Conservation (phyloP, 2,329 filamentous ascomycete genomes). For the Lecanicillium sp. region DNA sequence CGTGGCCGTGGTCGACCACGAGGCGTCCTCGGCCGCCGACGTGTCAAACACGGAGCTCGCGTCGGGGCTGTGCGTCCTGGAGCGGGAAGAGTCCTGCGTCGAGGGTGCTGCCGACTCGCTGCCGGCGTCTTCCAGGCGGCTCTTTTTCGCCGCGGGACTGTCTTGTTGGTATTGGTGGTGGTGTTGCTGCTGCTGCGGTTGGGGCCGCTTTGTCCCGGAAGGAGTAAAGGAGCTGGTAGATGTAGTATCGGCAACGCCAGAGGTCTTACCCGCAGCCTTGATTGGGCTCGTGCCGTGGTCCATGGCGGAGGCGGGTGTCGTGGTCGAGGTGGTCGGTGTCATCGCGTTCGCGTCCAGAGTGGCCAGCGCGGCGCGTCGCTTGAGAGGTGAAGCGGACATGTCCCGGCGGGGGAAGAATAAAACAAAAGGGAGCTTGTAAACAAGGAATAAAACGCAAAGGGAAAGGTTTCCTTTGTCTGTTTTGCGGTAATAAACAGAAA, state of each 20-base stretch:
- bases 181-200: constrained; percentile 1
- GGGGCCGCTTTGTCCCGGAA: neutral
- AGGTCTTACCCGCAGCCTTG: constrained; percentile 4
- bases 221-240: too few species aligned
- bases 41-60: constrained; percentile 43
- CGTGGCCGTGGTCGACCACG: constrained; percentile 41
- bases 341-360: constrained; percentile 38
- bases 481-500: neutral
- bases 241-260: too few species aligned
- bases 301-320: too few species aligned
- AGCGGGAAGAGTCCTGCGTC: constrained; percentile 14
- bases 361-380: constrained; percentile 39
- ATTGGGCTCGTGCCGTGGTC: constrained; percentile 11
- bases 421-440: neutral
- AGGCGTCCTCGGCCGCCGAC: constrained; percentile 34
- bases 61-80: constrained; percentile 29
- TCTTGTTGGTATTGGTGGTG: constrained; percentile 1
- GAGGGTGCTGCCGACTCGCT: neutral
- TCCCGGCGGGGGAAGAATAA: neutral
- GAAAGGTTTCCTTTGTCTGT: neutral
- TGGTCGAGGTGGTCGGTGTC: constrained; percentile 20
- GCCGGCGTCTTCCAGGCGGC: constrained; percentile 18
- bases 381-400: constrained; percentile 28
- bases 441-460: neutral
- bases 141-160: constrained; percentile 22